phyloP scores from a whole-genome alignment of 306 rosid genomes.

The Neltuma alba region DNA sequence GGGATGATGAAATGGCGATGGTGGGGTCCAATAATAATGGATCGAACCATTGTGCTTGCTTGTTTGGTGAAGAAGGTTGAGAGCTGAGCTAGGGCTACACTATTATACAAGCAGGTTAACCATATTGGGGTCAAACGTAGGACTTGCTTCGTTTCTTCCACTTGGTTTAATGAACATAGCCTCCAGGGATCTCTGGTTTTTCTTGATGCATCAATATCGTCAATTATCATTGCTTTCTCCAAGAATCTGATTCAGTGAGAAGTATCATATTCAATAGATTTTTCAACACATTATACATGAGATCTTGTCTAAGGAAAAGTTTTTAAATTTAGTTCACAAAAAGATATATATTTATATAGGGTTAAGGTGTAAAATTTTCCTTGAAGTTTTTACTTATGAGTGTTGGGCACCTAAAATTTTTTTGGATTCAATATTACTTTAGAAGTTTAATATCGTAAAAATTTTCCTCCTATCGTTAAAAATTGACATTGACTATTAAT shows the following conservation, averaged over 20 bases:
- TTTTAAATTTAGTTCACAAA: too few relatives aligned
- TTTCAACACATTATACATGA: too few relatives aligned
- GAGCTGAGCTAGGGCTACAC: neutral
- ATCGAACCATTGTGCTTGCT: neutral
- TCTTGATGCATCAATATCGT: constrained; percentile 38
- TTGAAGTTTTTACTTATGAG: too few relatives aligned
- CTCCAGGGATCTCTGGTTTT: constrained; percentile 47
- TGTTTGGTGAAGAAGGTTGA: constrained; percentile 6
- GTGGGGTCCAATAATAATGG: neutral
- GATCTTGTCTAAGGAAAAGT: too few relatives aligned
- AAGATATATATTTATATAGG: too few relatives aligned
- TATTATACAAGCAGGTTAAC: neutral
- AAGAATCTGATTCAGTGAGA: constrained; percentile 28
- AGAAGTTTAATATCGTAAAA: too few relatives aligned
- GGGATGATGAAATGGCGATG: neutral
- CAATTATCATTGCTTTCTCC: constrained; percentile 53
- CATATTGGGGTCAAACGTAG: constrained; percentile 38
- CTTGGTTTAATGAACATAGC: constrained; percentile 48
- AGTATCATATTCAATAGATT: neutral
- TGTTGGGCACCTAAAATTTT: too few relatives aligned
- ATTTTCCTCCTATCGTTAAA: too few relatives aligned
- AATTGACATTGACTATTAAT: too few relatives aligned
- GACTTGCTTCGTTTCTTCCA: constrained; percentile 53
- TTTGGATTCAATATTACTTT: too few relatives aligned
- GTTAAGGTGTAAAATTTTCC: too few relatives aligned